phyloP scores from a whole-genome alignment of 352 stramenopile species.

The Globisporangium emineosum region DNA sequence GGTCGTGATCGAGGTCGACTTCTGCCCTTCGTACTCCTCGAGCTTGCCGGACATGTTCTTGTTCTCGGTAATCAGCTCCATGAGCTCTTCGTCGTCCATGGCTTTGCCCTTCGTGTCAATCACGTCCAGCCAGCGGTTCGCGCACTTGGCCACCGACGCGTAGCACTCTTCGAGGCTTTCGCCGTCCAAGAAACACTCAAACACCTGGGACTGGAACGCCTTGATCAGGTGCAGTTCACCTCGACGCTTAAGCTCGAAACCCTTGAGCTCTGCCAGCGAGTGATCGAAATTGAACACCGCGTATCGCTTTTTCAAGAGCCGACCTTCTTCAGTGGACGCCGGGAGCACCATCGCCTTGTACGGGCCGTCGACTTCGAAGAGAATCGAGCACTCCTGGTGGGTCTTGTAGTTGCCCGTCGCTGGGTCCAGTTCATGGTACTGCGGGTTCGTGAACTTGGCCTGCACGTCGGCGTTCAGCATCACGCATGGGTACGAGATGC shows the following conservation, averaged over 20 bases:
- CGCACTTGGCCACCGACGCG: constrained; percentile 93
- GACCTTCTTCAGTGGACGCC: constrained; percentile 97
- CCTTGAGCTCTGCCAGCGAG: constrained; percentile 76
- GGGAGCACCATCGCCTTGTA: constrained; percentile 99
- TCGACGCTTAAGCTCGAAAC: constrained; percentile 98
- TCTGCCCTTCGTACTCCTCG: constrained; percentile 96
- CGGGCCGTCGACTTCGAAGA: constrained; percentile 99
- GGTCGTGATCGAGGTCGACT: constrained; percentile 98
- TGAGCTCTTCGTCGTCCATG: constrained; percentile 96
- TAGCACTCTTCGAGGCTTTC: constrained; percentile 95
- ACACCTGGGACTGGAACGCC: constrained; percentile 98
- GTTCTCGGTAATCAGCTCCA: constrained; percentile 98
- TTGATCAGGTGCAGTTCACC: constrained; percentile 99
- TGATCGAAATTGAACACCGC: constrained; percentile 87
- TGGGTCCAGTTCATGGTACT: constrained; percentile 79
- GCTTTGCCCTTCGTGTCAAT: constrained; percentile 93
- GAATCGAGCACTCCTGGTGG: constrained; percentile 97
- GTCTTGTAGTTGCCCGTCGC: constrained; percentile 88
- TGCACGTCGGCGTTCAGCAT: constrained; percentile 99
- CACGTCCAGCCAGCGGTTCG: constrained; percentile 99
- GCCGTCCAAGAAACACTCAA: constrained; percentile 96
- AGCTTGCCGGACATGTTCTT: constrained; percentile 97
- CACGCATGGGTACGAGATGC: constrained; percentile 98
- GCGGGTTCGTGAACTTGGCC: constrained; percentile 98
- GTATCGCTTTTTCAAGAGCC: constrained; percentile 98